A percentile compares a stretch with the other conserved stretches of the same genome.
Conservation (phyloP, 1,139 yeast species). For the Debaryomyces sp. region DNA sequence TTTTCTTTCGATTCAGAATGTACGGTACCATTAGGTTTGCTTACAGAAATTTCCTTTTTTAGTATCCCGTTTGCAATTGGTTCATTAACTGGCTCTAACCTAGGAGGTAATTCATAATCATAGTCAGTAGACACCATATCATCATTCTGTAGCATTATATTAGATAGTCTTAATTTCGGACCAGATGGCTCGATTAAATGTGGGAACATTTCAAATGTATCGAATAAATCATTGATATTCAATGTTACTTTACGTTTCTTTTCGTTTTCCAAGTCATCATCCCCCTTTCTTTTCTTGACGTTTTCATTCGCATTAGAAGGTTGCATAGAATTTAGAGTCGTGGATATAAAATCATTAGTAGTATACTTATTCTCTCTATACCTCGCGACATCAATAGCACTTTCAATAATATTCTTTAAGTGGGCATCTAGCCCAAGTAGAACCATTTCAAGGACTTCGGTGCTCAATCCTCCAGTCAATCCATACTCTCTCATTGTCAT, state of each 20-base stretch:
- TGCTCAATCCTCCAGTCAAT: slow-evolving; percentile 75
- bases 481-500: slow-evolving; percentile 94
- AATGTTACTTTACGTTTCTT: slow-evolving; percentile 41
- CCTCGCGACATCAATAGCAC: slow-evolving; percentile 71
- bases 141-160: slow-evolving; percentile 61
- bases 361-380: slow-evolving; percentile 59
- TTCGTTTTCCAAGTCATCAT: slow-evolving; percentile 23
- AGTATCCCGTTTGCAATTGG: slow-evolving; percentile 14
- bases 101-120: slow-evolving; percentile 49
- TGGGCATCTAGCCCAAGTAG: slow-evolving; percentile 80
- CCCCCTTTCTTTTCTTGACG: slow-evolving; percentile 21
- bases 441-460: slow-evolving; percentile 75
- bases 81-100: slow-evolving; percentile 20
- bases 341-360: slow-evolving; percentile 36
- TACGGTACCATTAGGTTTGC: slow-evolving; percentile 3
- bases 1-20: slow-evolving; percentile 1
- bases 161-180: slow-evolving; percentile 52
- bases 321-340: slow-evolving; percentile 17
- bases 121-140: slow-evolving; percentile 40
- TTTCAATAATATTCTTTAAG: slow-evolving; percentile 72
- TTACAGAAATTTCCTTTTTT: slow-evolving; percentile 8
- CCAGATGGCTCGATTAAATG: slow-evolving; percentile 71
- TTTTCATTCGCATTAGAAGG: slow-evolving; percentile 10
- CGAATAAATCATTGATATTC: slow-evolving; percentile 66
- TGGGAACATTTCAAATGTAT: slow-evolving; percentile 66